Conservation (phyloP, 2,329 filamentous ascomycete genomes). For the Pseudogymnoascus sp. region DNA sequence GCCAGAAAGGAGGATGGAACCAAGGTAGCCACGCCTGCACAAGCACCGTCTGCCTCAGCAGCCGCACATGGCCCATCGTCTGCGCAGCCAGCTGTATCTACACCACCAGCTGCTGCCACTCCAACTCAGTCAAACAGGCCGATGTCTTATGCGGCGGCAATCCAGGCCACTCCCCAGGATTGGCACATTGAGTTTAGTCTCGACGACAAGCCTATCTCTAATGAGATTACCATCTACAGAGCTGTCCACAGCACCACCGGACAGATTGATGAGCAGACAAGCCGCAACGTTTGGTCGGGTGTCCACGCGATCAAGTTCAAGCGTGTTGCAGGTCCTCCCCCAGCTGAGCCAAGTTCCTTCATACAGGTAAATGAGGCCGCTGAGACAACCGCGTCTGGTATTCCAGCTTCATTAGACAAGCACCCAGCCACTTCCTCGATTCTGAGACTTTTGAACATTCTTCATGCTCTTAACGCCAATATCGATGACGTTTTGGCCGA, state of each 20-base stretch:
- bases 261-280: slow-evolving; percentile 55
- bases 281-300: slow-evolving; percentile 79
- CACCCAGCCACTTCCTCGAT: slow-evolving; percentile 82
- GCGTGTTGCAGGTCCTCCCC: slow-evolving; percentile 73
- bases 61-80: slow-evolving; percentile 34
- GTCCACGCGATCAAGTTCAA: slow-evolving; percentile 90
- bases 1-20: slow-evolving; percentile 90
- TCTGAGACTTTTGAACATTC: slow-evolving; percentile 74
- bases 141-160: slow-evolving; percentile 76
- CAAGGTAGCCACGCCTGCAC: slow-evolving; percentile 71
- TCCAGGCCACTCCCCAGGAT: slow-evolving; percentile 74
- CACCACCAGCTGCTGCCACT: slow-evolving; percentile 31
- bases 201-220: slow-evolving; percentile 72
- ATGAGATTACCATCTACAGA: slow-evolving; percentile 92
- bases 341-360: slow-evolving; percentile 60
- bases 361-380: slow-evolving; percentile 42
- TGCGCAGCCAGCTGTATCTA: slow-evolving; percentile 29
- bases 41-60: slow-evolving; percentile 40
- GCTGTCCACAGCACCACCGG: slow-evolving; percentile 63
- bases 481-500: slow-evolving; percentile 83
- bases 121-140: slow-evolving; percentile 50
- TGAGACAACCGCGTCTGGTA: slow-evolving; percentile 48
- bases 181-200: slow-evolving; percentile 98
- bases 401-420: slow-evolving; percentile 74
- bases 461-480: slow-evolving; percentile 89